Evolutionary conservation across 768 basidiomycete genomes (phyloP), one percentile per base, ranked within the genome.

Genomic region (Pleurotus ostreatus): DNA sequence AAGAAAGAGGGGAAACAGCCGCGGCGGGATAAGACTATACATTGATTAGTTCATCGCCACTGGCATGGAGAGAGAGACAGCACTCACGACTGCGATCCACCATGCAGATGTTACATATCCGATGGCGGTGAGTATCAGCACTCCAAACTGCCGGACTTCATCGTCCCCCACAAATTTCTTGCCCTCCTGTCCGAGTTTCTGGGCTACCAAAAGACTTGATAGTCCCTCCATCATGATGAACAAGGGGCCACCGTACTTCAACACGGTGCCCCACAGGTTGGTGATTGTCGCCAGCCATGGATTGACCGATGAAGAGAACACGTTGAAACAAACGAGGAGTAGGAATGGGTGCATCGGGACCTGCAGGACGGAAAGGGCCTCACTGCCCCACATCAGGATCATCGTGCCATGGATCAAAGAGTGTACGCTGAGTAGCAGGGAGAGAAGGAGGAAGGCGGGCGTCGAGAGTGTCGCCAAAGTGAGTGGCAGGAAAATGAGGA

Each of bases 311-410:
- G 85, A 78, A 1, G 89, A 82, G 70, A 92, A 92, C 38, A 85
- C 78, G 67, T 94, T 94, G 80, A 94, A 94, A 67, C 83, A 89
- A 56, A 93, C 82, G 48, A 94, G 85, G 43, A 94, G 83, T 34
- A 94, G 79, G 70, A 93, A 90, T 0, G 91, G 85, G 68, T 93
- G 91, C 76, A 92, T 85, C 7, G 92, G 92, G 30, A 93, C 81
- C 71, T 94, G 92, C 55, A 92, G 75, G 57, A 94, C 78, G 12
- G 89, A 84, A 49, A 93, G 77, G 12, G 82, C 79, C 46, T 82
- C 75, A 11, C 88, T 89, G 55, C 83, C 82, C 82, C 84, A 89
- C 56, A 90, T 61, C 41, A 89, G 77, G 57, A 83, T 75, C 63
- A 92, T 76, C 2, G 89, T 89, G 55, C 91, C 89, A 76, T 94